Evolutionary conservation across 352 stramenopile genomes (phyloP).

Genomic region (Pythium monospermum): DNA sequence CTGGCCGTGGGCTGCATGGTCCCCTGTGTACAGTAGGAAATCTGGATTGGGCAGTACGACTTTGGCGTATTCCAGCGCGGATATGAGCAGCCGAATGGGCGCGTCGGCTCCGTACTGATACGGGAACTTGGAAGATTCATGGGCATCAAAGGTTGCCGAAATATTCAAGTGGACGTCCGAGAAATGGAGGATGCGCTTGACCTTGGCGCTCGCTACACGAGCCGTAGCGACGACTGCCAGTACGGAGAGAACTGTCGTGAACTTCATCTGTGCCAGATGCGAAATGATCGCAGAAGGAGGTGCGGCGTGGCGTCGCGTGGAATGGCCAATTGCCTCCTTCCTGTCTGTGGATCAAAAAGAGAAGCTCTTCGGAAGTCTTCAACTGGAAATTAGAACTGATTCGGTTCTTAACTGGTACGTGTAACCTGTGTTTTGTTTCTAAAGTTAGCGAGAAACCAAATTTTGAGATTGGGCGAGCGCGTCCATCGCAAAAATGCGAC

Average conservation of each 20-base stretch:
- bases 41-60: slow-evolving; percentile 50
- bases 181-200: slow-evolving; percentile 70
- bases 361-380: too few relatives aligned
- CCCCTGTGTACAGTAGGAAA: slow-evolving; percentile 78
- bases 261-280: too few relatives aligned
- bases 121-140: slow-evolving; percentile 31
- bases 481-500: too few relatives aligned
- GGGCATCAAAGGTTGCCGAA: slow-evolving; percentile 32
- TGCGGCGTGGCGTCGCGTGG: too few relatives aligned
- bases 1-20: slow-evolving; percentile 61
- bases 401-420: too few relatives aligned
- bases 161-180: slow-evolving; percentile 85
- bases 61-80: slow-evolving; percentile 58
- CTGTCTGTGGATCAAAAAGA: too few relatives aligned
- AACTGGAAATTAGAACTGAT: too few relatives aligned
- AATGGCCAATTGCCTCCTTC: too few relatives aligned
- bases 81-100: slow-evolving; percentile 55
- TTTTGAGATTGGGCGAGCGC: too few relatives aligned
- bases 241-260: background rate
- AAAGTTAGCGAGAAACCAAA: too few relatives aligned
- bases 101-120: slow-evolving; percentile 53
- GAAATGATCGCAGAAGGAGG: too few relatives aligned
- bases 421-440: too few relatives aligned
- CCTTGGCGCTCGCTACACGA: slow-evolving; percentile 5
- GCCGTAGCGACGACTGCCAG: background rate